Evolutionary conservation across 2,329 filamentous ascomycete genomes (phyloP).

Genomic region (Fusarium metavorans): DNA sequence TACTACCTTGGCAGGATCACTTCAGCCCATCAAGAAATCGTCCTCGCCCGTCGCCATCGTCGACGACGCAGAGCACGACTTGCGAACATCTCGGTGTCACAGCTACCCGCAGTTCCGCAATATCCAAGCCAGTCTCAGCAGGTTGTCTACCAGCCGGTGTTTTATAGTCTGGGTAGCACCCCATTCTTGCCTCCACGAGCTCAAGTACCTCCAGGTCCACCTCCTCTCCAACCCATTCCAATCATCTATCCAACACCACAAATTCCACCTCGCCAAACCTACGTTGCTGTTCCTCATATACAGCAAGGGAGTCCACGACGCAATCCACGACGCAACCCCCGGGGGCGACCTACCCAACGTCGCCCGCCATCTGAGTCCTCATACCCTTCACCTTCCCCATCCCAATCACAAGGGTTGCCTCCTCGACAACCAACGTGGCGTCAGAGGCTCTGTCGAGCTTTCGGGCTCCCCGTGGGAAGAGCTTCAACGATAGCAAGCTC

Average conservation of each 20-base stretch:
- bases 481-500: conserved; percentile 52
- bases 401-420: conserved; percentile 5
- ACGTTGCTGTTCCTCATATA: not conserved
- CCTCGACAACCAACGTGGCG: conserved; percentile 42
- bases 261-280: not conserved
- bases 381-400: not conserved
- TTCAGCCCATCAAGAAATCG: conserved; percentile 26
- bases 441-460: conserved; percentile 42
- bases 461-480: conserved; percentile 48
- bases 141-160: conserved; percentile 32
- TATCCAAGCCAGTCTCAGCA: conserved; percentile 10
- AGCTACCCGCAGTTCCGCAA: conserved; percentile 32
- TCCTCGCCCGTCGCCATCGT: conserved; percentile 12
- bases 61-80: conserved; percentile 10
- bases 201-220: not conserved
- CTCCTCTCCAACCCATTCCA: conserved; percentile 14
- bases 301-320: not conserved
- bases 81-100: conserved; percentile 12
- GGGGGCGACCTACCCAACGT: not conserved
- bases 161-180: conserved; percentile 14
- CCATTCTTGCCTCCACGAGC: not conserved
- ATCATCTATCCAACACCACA: conserved; percentile 2
- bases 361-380: conserved; percentile 1
- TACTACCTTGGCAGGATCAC: conserved; percentile 50
- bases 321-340: not conserved